Base-by-base conservation (phyloP, 2,329 filamentous ascomycete genomes). In the Colletotrichum sp. region DNA sequence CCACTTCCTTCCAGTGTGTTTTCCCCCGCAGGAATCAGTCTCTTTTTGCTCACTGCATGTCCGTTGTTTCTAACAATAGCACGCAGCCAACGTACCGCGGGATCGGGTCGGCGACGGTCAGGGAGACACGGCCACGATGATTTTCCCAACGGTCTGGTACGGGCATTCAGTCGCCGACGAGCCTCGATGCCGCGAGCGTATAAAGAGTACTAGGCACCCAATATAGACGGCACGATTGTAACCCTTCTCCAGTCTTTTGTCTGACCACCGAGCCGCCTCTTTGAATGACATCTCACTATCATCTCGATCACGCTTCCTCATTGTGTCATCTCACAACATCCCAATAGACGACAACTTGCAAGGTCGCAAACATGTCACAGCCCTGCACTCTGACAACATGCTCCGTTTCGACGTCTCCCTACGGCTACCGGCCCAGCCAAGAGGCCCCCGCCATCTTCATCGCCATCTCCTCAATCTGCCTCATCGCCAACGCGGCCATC, bases 381-480 rank as follows among this genome's bases (percentile, higher is more conserved):
- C 68, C 49, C 25, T 81, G 80, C 64, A 77, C 63, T 6, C 79
- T 78, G 39, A 70, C 78, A 16, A 77, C 74, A 25, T 81, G 80
- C 67, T 69, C 76, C 13, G 72, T 80, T 57, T 70, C 78, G 25
- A 55, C 71, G 4, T 79, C 78, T 29, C 80, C 78, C 1, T 82
- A 81, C 61, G 80, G 80, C 69, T 80, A 81, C 71, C 78, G 78
- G 29, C 80, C 81, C 8, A 79, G 61, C 59, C 52, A 69, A 8
- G 32, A 71, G 27, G 66, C 72, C 8, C 63, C 64, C 66, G 65
- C 69, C 52, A 27, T 77, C 69, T 81, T 83, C 72, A 63, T 79
- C 15, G 57, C 78, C 44, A 77, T 82, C 66, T 78, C 80, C 61
- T 36, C 76, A 6, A 25, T 27, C 78, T 25, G 79, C 76, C 59